Evolutionary conservation across 83 land plant species (phyloP).

Genomic region (Isoetes engelmannii): DNA sequence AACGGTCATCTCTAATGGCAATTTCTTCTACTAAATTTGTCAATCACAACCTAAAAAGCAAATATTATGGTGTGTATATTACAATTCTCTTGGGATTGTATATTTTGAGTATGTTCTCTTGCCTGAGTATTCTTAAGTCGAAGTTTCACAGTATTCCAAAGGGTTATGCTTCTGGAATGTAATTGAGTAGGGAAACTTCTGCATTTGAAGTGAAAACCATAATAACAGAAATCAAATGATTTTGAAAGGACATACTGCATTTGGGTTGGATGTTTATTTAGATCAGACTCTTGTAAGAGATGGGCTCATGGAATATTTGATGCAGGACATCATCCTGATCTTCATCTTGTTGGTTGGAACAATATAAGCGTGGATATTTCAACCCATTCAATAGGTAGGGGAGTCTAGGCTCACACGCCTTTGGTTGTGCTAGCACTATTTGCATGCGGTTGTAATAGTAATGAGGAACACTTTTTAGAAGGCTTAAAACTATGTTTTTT

Average conservation of each 20-base stretch:
- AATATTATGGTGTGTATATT: too few relatives aligned
- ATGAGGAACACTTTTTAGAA: too few relatives aligned
- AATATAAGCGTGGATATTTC: constrained; percentile 78
- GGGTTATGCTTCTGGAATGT: not conserved
- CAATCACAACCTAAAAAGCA: too few relatives aligned
- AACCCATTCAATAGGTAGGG: constrained; percentile 89
- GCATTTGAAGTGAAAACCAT: not conserved
- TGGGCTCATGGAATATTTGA: not conserved
- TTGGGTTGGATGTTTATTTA: not conserved
- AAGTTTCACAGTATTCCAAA: too few relatives aligned
- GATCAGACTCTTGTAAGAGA: not conserved
- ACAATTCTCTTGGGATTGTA: too few relatives aligned
- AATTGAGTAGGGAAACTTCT: not conserved
- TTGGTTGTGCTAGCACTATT: not conserved
- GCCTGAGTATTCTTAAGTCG: too few relatives aligned
- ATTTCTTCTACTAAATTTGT: too few relatives aligned
- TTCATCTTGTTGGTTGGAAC: constrained; percentile 94
- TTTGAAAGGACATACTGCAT: not conserved
- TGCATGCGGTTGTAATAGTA: not conserved
- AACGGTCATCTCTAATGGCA: too few relatives aligned
- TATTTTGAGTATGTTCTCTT: too few relatives aligned
- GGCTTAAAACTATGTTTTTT: too few relatives aligned
- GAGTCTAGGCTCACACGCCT: not conserved
- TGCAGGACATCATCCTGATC: constrained; percentile 97
- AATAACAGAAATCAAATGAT: too few relatives aligned